These are phyloP conservation scores for Globisporangium paroecandrum DNA, from an alignment of 352 stramenopile species.

Conservation along the genomic window DNA sequence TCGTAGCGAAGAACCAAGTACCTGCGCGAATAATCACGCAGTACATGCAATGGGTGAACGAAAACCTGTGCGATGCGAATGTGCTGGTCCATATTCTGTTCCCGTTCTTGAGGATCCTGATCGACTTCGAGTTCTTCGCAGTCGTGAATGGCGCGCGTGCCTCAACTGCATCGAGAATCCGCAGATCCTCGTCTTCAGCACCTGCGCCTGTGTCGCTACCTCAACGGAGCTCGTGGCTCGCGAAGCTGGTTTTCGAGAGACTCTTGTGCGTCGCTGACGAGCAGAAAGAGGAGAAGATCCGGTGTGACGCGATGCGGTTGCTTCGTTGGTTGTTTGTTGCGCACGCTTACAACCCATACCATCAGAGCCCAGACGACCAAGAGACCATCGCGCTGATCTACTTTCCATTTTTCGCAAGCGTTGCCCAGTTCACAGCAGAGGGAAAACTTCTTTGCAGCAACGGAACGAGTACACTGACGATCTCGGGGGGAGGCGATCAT, in stretches of 20 bases:
- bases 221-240: constrained; percentile 36
- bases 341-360: constrained; percentile 50
- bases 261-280: constrained; percentile 52
- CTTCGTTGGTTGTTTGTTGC: constrained; percentile 61
- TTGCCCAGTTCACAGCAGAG: constrained; percentile 49
- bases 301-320: constrained; percentile 42
- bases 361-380: constrained; percentile 42
- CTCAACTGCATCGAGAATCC: neutral
- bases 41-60: constrained; percentile 42
- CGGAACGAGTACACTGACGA: neutral
- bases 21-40: constrained; percentile 37
- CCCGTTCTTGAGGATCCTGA: constrained; percentile 56
- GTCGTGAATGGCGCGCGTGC: constrained; percentile 43
- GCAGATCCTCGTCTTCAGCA: neutral
- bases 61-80: constrained; percentile 38
- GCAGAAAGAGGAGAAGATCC: constrained; percentile 65
- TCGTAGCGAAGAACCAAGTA: constrained; percentile 44
- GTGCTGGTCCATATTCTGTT: constrained; percentile 65
- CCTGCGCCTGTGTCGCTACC: neutral
- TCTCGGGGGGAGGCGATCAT: neutral
- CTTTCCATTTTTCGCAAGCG: constrained; percentile 39
- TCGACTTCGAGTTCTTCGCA: constrained; percentile 73
- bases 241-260: constrained; percentile 44
- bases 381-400: constrained; percentile 63
- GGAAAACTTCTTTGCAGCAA: constrained; percentile 37